Conservation (phyloP, 1,284 basidiomycete genomes). For the Coriolopsis trogii region DNA sequence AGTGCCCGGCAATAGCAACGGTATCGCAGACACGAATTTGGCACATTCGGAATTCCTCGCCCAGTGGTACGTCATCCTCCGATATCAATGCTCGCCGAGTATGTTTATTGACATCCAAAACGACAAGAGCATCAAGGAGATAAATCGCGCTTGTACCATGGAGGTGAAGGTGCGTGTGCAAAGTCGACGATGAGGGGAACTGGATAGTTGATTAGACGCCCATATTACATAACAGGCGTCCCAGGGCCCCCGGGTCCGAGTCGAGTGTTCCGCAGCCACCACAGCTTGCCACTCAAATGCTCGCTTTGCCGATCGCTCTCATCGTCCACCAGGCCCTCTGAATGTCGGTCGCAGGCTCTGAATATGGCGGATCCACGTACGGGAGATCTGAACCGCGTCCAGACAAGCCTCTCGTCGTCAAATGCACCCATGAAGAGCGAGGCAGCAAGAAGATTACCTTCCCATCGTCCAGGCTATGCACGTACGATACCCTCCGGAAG, state of each 20-base stretch:
- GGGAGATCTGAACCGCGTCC: conserved; percentile 40
- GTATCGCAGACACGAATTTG: too few relatives aligned
- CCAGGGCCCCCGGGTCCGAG: neutral
- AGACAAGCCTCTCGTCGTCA: conserved; percentile 72
- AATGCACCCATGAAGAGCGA: conserved; percentile 76
- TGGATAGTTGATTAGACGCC: too few relatives aligned
- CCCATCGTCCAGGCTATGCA: conserved; percentile 74
- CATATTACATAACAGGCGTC: neutral
- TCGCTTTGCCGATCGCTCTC: conserved; percentile 11
- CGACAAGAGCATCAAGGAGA: too few relatives aligned
- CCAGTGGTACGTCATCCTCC: too few relatives aligned
- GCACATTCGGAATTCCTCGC: too few relatives aligned
- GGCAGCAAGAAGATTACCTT: conserved; percentile 75
- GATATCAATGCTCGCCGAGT: too few relatives aligned
- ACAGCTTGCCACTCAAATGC: conserved; percentile 24
- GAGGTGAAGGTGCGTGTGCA: too few relatives aligned
- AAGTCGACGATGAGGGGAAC: too few relatives aligned
- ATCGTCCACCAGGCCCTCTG: conserved; percentile 19
- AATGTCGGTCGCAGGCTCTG: conserved; percentile 31
- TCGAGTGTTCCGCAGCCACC: conserved; percentile 6
- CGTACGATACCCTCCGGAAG: conserved; percentile 67
- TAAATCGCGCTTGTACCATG: too few relatives aligned
- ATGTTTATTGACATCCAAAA: too few relatives aligned
- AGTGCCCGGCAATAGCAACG: too few relatives aligned
- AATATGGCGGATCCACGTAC: conserved; percentile 33